These are phyloP conservation scores for Aschersonia sp. DNA, from an alignment of 2,329 filamentous ascomycete species.

Conservation along the genomic window DNA sequence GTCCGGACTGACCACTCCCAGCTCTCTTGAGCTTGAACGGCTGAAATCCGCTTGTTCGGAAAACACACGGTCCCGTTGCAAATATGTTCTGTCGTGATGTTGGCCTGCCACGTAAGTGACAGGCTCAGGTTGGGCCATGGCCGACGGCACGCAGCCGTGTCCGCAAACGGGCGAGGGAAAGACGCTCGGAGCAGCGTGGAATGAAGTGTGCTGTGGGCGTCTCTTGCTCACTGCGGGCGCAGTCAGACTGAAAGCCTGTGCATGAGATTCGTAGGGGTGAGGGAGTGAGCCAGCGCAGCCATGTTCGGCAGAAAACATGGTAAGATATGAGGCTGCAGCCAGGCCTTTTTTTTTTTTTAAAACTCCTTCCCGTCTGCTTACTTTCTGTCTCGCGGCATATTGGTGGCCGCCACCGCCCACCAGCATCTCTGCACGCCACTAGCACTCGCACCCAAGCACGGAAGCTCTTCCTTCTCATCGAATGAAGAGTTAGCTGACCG, in stretches of 20 bases:
- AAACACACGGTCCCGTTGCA: conserved; percentile 14
- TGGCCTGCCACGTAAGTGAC: conserved; percentile 14
- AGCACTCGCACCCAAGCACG: too few relatives aligned
- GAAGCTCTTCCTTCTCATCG: too few relatives aligned
- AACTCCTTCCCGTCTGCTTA: too few relatives aligned
- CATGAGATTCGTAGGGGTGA: not conserved
- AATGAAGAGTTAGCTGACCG: too few relatives aligned
- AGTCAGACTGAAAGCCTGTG: not conserved
- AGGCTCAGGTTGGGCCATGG: conserved; percentile 19
- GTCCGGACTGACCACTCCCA: conserved; percentile 38
- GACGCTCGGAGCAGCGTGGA: too few relatives aligned
- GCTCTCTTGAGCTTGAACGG: conserved; percentile 50
- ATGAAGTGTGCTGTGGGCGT: too few relatives aligned
- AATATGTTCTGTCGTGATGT: conserved; percentile 14
- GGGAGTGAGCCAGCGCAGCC: too few relatives aligned
- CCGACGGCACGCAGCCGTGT: not conserved
- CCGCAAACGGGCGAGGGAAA: too few relatives aligned
- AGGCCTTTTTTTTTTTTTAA: not conserved
- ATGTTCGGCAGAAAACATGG: not conserved
- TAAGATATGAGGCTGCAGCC: not conserved
- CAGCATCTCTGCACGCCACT: too few relatives aligned
- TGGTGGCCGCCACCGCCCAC: too few relatives aligned
- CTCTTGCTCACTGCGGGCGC: too few relatives aligned
- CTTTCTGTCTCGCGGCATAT: too few relatives aligned
- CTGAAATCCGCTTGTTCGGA: conserved; percentile 26